Evolutionary conservation across 2,329 filamentous ascomycete genomes (phyloP), one percentile per base, ranked within the genome.

Genomic region (Mollisia scopiformis): DNA sequence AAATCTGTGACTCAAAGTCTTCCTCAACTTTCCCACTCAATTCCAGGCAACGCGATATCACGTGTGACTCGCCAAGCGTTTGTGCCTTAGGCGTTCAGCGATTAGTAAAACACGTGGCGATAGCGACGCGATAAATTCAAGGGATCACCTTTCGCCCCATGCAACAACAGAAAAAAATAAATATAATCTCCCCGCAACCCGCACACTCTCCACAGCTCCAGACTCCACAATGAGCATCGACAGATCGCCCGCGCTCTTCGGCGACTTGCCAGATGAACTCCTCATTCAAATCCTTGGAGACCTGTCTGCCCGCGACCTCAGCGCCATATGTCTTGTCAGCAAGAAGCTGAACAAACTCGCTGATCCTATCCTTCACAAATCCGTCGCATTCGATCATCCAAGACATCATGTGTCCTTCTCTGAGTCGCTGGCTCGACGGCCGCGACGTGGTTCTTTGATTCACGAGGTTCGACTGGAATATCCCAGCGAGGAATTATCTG

Each of bases 361-460:
- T 63, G 80, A 82, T 65, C 76, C 78, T 2, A 71, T 82, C 8
- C 73, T 82, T 23, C 81, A 82, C 71, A 76, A 78, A 66, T 78
- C 73, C 4, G 77, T 82, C 1, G 75, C 74, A 23, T 82, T 82
- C 71, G 73, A 79, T 37, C 76, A 75, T 30, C 79, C 80, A 0
- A 77, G 81, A 64, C 76, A 81, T 23, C 80, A 82, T 63, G 72
- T 82, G 14, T 74, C 76, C 57, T 82, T 82, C 68, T 79, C 78
- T 66, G 73, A 82, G 69, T 81, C 79, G 10, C 78, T 82, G 19
- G 72, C 67, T 13, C 76, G 78, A 47, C 75, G 80, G 1, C 79
- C 78, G 6, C 75, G 80, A 43, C 78, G 80, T 21, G 80, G 80
- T 14, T 81, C 79, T 2, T 72, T 78, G 55, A 82, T 82, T 59